These are phyloP conservation scores for Yamagishiella unicocca DNA, from an alignment of 139 green algal species.

Conservation along the genomic window DNA sequence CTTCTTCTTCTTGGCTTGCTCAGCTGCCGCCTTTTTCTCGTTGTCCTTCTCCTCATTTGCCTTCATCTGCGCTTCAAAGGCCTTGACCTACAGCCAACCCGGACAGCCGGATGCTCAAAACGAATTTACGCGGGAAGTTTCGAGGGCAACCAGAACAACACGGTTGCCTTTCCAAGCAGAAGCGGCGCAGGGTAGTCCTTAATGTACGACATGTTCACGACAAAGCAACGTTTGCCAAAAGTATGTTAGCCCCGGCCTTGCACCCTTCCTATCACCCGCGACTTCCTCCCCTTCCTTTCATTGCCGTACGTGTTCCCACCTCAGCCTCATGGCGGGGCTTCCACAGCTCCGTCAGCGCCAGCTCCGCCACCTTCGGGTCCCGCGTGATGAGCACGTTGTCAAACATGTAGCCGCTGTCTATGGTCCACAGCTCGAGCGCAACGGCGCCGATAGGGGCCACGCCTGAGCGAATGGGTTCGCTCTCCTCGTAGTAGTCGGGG, in stretches of 20 bases:
- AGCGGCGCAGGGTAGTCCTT: too few species aligned
- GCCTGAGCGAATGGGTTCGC: neutral
- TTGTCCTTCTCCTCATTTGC: neutral
- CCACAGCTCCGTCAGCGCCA: slow-evolving; percentile 7
- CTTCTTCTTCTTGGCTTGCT: neutral
- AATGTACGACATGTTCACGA: too few species aligned
- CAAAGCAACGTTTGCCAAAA: too few species aligned
- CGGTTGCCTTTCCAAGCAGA: too few species aligned
- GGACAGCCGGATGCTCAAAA: too few species aligned
- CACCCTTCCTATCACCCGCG: too few species aligned
- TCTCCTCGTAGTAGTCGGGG: slow-evolving; percentile 35
- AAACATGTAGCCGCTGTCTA: slow-evolving; percentile 33
- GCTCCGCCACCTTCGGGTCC: neutral
- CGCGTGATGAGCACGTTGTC: slow-evolving; percentile 43
- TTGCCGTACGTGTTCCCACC: too few species aligned
- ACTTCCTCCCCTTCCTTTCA: too few species aligned
- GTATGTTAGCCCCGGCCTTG: too few species aligned
- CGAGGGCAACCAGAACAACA: too few species aligned
- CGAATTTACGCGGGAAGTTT: too few species aligned
- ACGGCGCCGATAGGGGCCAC: slow-evolving; percentile 17
- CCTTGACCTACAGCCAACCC: neutral
- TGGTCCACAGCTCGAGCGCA: slow-evolving; percentile 44
- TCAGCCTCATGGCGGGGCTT: slow-evolving; percentile 17
- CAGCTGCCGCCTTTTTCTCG: neutral
- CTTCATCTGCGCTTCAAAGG: neutral